A percentile compares a stretch with the other conserved stretches of the same genome.
Evolutionary conservation across 2,329 filamentous ascomycete genomes (phyloP).

Genomic region (Chalaropsis thielavioides): DNA sequence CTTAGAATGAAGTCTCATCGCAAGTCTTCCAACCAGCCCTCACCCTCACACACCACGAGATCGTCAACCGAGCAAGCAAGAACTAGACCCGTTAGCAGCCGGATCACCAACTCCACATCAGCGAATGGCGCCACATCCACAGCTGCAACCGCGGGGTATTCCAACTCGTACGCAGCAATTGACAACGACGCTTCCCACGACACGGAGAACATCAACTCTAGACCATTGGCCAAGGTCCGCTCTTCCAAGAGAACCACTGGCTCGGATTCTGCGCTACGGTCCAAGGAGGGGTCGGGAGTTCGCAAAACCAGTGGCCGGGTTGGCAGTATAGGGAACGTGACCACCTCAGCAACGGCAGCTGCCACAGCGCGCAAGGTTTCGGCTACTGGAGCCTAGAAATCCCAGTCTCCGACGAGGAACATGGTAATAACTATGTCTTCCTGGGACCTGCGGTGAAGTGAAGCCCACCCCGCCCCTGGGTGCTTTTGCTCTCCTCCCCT

Average conservation of each 20-base stretch:
- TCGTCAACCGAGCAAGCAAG: conserved; percentile 10
- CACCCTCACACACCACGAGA: conserved; percentile 8
- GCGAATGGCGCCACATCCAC: conserved; percentile 45
- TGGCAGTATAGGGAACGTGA: conserved; percentile 37
- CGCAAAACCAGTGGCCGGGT: conserved; percentile 54
- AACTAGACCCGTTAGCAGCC: conserved; percentile 56
- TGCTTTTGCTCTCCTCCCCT: not conserved
- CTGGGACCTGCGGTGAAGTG: conserved; percentile 19
- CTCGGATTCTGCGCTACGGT: conserved; percentile 34
- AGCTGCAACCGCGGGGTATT: conserved; percentile 33
- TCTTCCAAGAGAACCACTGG: conserved; percentile 14
- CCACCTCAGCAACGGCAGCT: conserved; percentile 25
- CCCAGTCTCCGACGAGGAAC: conserved; percentile 18
- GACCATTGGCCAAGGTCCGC: conserved; percentile 17
- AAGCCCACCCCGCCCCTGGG: not conserved
- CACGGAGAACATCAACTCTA: conserved; percentile 51
- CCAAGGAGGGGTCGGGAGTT: conserved; percentile 39
- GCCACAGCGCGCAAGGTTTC: conserved; percentile 41
- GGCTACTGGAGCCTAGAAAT: conserved; percentile 26
- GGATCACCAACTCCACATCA: conserved; percentile 21
- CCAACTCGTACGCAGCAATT: conserved; percentile 30
- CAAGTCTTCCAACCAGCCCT: conserved; percentile 35
- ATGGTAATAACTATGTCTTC: conserved; percentile 19
- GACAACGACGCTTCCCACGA: conserved; percentile 57
- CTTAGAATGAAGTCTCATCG: conserved; percentile 56